A percentile compares a stretch with the other conserved stretches of the same genome.
These are phyloP conservation scores for Lactarius evosmus DNA, from an alignment of 768 basidiomycete genomes.

Conservation along the genomic window DNA sequence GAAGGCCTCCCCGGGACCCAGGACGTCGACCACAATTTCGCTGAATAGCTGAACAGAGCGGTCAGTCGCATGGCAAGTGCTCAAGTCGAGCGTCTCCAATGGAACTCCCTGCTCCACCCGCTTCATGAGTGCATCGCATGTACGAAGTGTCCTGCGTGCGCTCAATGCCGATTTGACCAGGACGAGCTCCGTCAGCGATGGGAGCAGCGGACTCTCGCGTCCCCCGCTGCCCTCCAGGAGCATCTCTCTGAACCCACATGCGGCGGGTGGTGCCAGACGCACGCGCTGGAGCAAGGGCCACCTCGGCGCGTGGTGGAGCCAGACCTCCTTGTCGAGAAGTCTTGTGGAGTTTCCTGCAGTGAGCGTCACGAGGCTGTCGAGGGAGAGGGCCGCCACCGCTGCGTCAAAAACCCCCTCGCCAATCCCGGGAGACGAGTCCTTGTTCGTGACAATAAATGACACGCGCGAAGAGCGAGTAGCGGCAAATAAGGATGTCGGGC, in stretches of 20 bases:
- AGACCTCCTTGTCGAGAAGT: background rate
- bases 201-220: background rate
- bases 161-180: background rate
- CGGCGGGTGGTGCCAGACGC: background rate
- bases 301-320: background rate
- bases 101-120: slow-evolving; percentile 8
- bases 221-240: background rate
- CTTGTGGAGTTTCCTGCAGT: background rate
- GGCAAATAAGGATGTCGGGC: no score
- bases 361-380: background rate
- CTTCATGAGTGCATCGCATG: slow-evolving; percentile 1
- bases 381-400: background rate
- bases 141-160: background rate
- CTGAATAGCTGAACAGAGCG: slow-evolving; percentile 1
- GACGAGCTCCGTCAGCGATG: background rate
- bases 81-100: slow-evolving; percentile 8
- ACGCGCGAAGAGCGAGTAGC: background rate
- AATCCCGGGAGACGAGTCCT: background rate
- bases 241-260: background rate
- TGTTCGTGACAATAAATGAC: background rate
- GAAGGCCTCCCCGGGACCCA: background rate
- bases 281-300: background rate
- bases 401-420: background rate
- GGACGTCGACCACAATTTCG: slow-evolving; percentile 10
- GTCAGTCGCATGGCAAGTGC: background rate